A percentile compares a stretch with the other conserved stretches of the same genome.
These are phyloP conservation scores for Hippophae gyantsensis DNA, from an alignment of 306 rosid species.

Conservation along the genomic window DNA sequence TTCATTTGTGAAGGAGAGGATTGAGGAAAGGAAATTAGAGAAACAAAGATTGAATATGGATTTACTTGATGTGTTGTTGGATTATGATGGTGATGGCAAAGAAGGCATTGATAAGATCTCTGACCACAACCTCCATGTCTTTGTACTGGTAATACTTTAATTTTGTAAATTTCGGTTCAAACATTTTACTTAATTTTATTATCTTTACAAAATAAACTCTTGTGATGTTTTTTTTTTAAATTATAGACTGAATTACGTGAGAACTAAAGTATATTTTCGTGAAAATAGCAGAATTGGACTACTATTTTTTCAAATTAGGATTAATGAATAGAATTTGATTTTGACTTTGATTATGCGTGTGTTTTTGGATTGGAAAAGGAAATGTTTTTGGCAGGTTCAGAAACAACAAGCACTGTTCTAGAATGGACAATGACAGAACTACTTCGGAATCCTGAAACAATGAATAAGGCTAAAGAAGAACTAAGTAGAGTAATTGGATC, in stretches of 20 bases:
- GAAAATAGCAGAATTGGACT: no score
- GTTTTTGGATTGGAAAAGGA: constrained; percentile 23
- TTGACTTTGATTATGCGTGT: neutral
- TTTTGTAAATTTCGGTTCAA: no score
- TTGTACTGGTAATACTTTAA: constrained; percentile 27
- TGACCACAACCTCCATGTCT: constrained; percentile 31
- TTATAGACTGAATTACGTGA: no score
- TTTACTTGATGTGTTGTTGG: constrained; percentile 39
- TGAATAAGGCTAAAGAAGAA: constrained; percentile 26
- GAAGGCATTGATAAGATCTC: constrained; percentile 21
- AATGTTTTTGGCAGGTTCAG: constrained; percentile 49
- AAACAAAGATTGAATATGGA: constrained; percentile 9
- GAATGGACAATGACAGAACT: constrained; percentile 59
- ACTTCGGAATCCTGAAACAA: constrained; percentile 2
- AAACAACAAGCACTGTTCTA: constrained; percentile 40
- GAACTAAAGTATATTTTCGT: no score
- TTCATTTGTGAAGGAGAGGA: constrained; percentile 28
- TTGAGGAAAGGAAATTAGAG: constrained; percentile 4
- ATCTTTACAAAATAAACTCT: no score
- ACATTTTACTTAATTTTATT: no score
- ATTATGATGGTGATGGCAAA: constrained; percentile 24
- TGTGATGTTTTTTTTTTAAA: neutral
- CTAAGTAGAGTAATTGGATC: constrained; percentile 5
- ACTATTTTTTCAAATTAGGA: no score
- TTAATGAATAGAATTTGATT: neutral